Percentiles rank a stretch among this genome's conserved stretches.
Conservation (phyloP, 2,329 filamentous ascomycete species). For the Aspergillus sergii region DNA sequence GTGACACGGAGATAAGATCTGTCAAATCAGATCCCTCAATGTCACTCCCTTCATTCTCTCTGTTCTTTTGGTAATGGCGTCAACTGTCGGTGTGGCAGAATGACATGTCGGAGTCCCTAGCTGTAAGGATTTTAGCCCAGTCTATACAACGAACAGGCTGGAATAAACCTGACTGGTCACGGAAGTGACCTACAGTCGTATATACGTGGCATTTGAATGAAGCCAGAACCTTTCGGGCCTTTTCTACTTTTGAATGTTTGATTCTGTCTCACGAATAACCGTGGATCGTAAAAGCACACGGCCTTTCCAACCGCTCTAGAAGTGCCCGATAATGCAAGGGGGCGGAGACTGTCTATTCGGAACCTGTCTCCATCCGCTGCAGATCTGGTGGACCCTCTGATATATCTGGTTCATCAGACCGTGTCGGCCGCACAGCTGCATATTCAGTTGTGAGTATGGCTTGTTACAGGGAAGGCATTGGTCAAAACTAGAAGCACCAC, state of each 20-base stretch:
- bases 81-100: background rate
- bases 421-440: background rate
- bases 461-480: background rate
- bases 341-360: background rate
- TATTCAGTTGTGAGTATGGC: background rate
- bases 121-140: background rate
- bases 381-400: background rate
- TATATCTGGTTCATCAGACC: background rate
- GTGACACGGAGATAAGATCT: background rate
- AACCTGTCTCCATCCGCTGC: background rate
- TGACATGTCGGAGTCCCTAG: background rate
- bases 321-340: background rate
- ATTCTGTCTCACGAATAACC: too few relatives aligned
- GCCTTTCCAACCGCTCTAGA: background rate
- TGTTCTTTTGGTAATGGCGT: background rate
- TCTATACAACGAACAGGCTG: background rate
- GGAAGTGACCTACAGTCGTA: background rate
- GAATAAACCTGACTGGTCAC: background rate
- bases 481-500: background rate
- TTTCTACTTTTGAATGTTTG: too few relatives aligned
- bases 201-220: background rate
- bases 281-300: background rate
- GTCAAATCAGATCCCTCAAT: background rate
- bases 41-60: constrained; percentile 3
- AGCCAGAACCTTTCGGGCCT: too few relatives aligned